phyloP scores from a whole-genome alignment of 2,329 filamentous ascomycete species.

The Penicillium digitatum region DNA sequence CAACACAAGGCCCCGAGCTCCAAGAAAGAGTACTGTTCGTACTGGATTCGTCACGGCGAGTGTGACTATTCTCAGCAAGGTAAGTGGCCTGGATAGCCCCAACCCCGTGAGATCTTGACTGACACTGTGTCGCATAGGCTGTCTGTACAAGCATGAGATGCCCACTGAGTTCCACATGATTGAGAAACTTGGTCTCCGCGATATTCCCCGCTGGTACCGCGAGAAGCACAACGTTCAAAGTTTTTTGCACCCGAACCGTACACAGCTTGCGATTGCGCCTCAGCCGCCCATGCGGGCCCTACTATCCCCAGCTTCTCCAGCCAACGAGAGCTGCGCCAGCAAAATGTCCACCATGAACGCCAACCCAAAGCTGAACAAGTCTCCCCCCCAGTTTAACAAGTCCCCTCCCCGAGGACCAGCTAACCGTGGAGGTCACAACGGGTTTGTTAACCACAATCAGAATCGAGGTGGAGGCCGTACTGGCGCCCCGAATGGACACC shows the following conservation, averaged over 20 bases:
- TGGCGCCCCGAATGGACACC: not conserved
- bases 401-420: not conserved
- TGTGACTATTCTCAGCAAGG: conserved; percentile 80
- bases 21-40: conserved; percentile 77
- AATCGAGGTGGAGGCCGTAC: not conserved
- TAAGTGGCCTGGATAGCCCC: conserved; percentile 11
- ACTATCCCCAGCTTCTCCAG: conserved; percentile 2
- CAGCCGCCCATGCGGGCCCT: conserved; percentile 18
- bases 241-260: conserved; percentile 21
- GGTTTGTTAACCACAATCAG: not conserved
- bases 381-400: not conserved
- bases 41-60: conserved; percentile 81
- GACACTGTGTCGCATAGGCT: conserved; percentile 48
- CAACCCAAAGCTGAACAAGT: not conserved
- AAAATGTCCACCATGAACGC: not conserved
- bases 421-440: not conserved
- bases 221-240: conserved; percentile 43
- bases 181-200: conserved; percentile 62
- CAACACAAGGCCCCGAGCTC: conserved; percentile 9
- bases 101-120: not conserved
- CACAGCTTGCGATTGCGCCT: conserved; percentile 9
- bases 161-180: conserved; percentile 65
- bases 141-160: conserved; percentile 89
- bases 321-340: not conserved
- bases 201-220: conserved; percentile 55